These are phyloP conservation scores for Sugiyamaella pinicola DNA, from an alignment of 1,139 yeast genomes.

Conservation along the genomic window DNA sequence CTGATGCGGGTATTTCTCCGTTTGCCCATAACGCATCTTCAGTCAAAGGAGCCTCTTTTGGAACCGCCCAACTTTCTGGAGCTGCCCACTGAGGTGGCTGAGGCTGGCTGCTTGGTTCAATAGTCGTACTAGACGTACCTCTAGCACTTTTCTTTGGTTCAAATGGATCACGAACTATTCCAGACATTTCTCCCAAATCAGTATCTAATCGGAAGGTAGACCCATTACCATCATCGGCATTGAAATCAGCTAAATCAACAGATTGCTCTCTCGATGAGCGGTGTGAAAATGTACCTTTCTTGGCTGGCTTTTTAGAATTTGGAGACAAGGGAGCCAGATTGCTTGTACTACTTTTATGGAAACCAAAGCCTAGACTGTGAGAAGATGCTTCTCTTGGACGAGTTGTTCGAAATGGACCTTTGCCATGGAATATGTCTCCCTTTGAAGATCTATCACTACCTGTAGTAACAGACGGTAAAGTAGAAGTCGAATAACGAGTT, in stretches of 20 bases:
- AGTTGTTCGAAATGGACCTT: conserved; percentile 12
- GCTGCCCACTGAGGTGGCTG: conserved; percentile 54
- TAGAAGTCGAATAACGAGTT: conserved; percentile 17
- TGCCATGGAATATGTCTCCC: conserved; percentile 11
- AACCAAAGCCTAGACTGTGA: conserved; percentile 16
- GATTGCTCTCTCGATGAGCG: conserved; percentile 10
- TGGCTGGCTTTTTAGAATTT: not conserved
- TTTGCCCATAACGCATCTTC: conserved; percentile 25
- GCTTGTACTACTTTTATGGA: conserved; percentile 8
- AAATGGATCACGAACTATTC: conserved; percentile 44
- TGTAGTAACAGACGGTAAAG: conserved; percentile 2
- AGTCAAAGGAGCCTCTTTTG: conserved; percentile 15
- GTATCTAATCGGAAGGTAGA: conserved; percentile 45
- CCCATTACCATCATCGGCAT: conserved; percentile 9
- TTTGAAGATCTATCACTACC: conserved; percentile 2
- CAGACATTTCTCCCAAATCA: conserved; percentile 55
- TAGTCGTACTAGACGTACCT: not conserved
- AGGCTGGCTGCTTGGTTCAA: not conserved
- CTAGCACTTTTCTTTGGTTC: conserved; percentile 16
- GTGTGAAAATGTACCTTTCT: conserved; percentile 8
- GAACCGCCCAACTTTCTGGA: conserved; percentile 80
- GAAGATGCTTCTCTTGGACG: conserved; percentile 20
- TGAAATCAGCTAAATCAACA: not conserved
- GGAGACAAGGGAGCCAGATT: conserved; percentile 8
- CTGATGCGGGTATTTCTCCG: conserved; percentile 21